Base-by-base conservation (phyloP, 2,329 filamentous ascomycete genomes). In the Torrubiellomyces zombiae region DNA sequence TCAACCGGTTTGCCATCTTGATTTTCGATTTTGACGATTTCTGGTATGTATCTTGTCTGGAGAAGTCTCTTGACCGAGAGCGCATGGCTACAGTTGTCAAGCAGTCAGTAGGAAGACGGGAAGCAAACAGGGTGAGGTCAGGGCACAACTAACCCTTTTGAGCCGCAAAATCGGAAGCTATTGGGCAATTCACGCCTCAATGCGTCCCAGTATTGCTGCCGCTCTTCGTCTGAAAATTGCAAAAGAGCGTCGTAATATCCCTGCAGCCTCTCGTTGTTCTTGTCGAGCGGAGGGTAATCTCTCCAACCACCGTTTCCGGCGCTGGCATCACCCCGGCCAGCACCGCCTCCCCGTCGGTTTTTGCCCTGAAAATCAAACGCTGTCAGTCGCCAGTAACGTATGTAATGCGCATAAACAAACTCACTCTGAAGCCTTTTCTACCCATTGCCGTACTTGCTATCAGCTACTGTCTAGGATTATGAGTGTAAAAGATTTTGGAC, bases 111-210 rank as follows among this genome's bases (percentile, higher is more conserved):
- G n/a, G n/a, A n/a, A n/a, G n/a, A n/a, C n/a, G n/a, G n/a, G n/a
- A n/a, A n/a, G n/a, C n/a, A n/a, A n/a, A n/a, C n/a, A n/a, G n/a
- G n/a, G n/a, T n/a, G n/a, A 9, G 7, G 10, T 8, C 7, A 7
- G 7, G n/a, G n/a, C n/a, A n/a, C n/a, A 10, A 44, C 50, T 14
- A 61, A 81, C 75, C 81, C 80, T 63, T 86, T 91, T 23, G 83
- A 94, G 18, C 89, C 89, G 31, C 83, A 91, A 56, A 98, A 98
- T 32, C 89, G 74, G 60, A 95, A 98, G 53, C 85, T 94, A 58
- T 94, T 95, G 28, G 89, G 89, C 25, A 98, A 60, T 46, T 95
- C 85, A 35, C 75, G 70, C 42, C 73, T 70, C 47, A 95, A 59
- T 1, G 78, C 70, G 18, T 67, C 65, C 89, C 89, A 98, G 53